Evolutionary conservation across 208 protist genomes (phyloP), one percentile per base, ranked within the genome.

Genomic region (Crithidia bombi): DNA sequence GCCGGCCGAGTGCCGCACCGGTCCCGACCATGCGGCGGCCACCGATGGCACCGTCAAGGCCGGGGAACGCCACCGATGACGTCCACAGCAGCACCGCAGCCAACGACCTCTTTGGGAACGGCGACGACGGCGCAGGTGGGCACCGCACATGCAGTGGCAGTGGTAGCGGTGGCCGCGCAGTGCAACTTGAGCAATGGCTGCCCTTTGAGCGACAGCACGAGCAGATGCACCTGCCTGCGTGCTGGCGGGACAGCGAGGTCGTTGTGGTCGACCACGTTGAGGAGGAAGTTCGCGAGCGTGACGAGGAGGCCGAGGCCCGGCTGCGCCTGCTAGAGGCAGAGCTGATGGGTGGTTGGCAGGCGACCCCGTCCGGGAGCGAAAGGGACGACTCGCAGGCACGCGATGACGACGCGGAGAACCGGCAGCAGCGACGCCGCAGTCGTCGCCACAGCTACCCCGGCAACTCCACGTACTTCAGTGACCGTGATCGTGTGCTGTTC

Each of bases 191-290:
- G 26, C 23, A 65, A 44, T 70, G 71, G 71, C 64, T 73, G 4
- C 71, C 54, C 44, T 82, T 77, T 51, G 76, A 82, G 46, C 57
- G 65, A 15, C 64, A 73, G 35, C 76, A 82, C 41, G 76, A 82
- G 66, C 65, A 65, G 52, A 15, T 52, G 51, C 68, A 73, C 65
- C 59, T 82, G 46, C 76, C 76, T 21, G 59, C 47, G 58, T 75
- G 72, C 46, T 72, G 72, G 65, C 62, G 61, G 3, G 76, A 68
- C 35, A 72, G 58, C 30, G 75, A 81, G 36, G 69, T 82, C 14
- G 36, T 73, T 25, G 65, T 82, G 0, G 63, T 70, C 21, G 71
- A 76, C n/a, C 55, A 63, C 32, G 61, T 57, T 4, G 56, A 59
- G 55, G 35, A 65, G 55, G 39, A 38, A n/a, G 35, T 59, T 17